Percentiles rank a stretch among this genome's conserved stretches.
Conservation (phyloP, 176 grass and related monocot species). For the Typha latifolia region DNA sequence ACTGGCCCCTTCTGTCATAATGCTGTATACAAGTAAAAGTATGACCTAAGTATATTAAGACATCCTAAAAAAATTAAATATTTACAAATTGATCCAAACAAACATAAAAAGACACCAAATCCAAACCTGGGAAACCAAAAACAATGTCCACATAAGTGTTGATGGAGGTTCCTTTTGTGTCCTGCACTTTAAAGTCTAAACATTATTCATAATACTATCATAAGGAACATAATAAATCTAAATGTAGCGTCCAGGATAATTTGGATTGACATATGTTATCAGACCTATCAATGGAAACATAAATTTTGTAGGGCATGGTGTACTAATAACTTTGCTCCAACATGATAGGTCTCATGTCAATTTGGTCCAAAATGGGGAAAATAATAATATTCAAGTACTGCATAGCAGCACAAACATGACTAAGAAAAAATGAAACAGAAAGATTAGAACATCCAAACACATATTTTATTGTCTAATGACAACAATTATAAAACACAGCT, state of each 20-base stretch:
- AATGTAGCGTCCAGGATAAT: background rate
- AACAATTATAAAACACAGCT: no score
- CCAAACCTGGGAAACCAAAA: slow-evolving; percentile 92
- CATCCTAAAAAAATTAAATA: background rate
- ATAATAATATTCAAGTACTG: no score
- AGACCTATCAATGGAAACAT: background rate
- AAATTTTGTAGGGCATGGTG: background rate
- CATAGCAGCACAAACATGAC: no score
- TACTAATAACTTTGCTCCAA: background rate
- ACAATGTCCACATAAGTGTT: slow-evolving; percentile 83
- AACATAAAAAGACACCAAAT: slow-evolving; percentile 19
- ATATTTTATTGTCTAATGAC: no score
- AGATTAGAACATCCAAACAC: no score
- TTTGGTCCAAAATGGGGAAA: no score
- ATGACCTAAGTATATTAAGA: slow-evolving; percentile 9
- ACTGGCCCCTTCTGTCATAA: slow-evolving; percentile 80
- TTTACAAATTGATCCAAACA: slow-evolving; percentile 2
- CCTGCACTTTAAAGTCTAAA: slow-evolving; percentile 36
- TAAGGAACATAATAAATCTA: slow-evolving; percentile 3
- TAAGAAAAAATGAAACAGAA: no score
- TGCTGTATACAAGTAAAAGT: slow-evolving; percentile 50
- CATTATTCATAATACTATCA: slow-evolving; percentile 2
- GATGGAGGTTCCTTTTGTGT: slow-evolving; percentile 76
- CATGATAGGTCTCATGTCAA: background rate
- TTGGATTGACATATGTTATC: background rate